Conservation (phyloP, 2,329 filamentous ascomycete genomes). For the Cryphonectria japonica region DNA sequence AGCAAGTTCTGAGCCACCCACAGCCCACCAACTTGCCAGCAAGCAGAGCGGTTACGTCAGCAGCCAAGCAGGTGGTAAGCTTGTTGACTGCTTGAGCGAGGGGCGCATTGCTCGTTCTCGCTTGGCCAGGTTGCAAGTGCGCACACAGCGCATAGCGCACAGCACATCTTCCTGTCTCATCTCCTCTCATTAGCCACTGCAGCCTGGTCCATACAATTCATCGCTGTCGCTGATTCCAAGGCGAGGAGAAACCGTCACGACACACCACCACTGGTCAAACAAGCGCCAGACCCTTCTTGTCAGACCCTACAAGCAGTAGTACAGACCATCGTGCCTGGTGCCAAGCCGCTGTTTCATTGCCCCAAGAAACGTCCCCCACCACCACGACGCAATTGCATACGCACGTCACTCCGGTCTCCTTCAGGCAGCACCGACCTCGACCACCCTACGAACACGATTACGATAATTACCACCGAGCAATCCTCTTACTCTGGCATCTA, state of each 20-base stretch:
- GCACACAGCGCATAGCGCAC: slow-evolving; percentile 5
- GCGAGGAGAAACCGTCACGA: slow-evolving; percentile 24
- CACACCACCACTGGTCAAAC: slow-evolving; percentile 2
- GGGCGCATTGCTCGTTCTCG: neutral
- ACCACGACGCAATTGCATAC: slow-evolving; percentile 18
- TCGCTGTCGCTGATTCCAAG: slow-evolving; percentile 11
- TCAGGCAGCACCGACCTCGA: slow-evolving; percentile 6
- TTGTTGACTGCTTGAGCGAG: neutral
- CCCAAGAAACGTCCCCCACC: slow-evolving; percentile 18
- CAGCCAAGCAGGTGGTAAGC: slow-evolving; percentile 6
- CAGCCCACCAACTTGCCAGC: neutral
- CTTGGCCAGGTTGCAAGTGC: slow-evolving; percentile 1
- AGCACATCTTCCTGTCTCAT: slow-evolving; percentile 1
- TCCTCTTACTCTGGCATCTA: slow-evolving; percentile 12
- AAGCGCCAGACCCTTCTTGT: neutral
- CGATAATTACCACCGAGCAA: neutral
- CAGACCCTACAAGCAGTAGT: neutral
- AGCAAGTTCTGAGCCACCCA: slow-evolving; percentile 9
- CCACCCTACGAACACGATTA: neutral
- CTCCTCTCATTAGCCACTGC: slow-evolving; percentile 18
- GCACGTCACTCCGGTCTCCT: slow-evolving; percentile 4
- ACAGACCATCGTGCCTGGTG: slow-evolving; percentile 8
- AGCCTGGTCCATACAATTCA: neutral
- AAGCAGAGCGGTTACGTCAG: slow-evolving; percentile 10
- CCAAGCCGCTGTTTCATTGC: slow-evolving; percentile 27